Evolutionary conservation across 1,139 yeast genomes (phyloP).

Genomic region (Kurtzmaniella quercitrusa): DNA sequence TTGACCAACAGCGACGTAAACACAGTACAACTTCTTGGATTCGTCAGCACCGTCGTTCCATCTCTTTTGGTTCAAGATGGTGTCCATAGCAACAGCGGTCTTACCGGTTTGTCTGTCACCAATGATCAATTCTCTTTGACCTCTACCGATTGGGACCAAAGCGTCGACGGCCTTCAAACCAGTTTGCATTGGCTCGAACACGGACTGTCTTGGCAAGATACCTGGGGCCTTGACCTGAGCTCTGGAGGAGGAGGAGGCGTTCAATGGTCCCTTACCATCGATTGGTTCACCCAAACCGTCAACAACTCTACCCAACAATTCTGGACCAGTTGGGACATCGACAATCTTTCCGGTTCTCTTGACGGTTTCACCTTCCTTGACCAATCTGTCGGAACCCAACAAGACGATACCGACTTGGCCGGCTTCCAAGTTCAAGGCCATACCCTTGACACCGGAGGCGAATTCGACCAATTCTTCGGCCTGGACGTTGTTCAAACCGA

Average conservation of each 20-base stretch:
- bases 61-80: conserved; percentile 98
- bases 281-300: conserved; percentile 99
- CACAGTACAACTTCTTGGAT: conserved; percentile 98
- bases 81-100: conserved; percentile 98
- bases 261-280: conserved; percentile 99
- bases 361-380: conserved; percentile 99
- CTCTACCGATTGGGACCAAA: conserved; percentile 99
- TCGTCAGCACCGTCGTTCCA: conserved; percentile 95
- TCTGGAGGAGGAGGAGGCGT: conserved; percentile 79
- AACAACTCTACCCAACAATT: conserved; percentile 97
- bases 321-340: conserved; percentile 99
- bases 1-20: conserved; percentile 99
- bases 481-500: conserved; percentile 99
- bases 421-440: conserved; percentile 99
- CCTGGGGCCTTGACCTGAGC: conserved; percentile 99
- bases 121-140: conserved; percentile 99
- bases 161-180: conserved; percentile 99
- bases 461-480: conserved; percentile 99
- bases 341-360: conserved; percentile 99
- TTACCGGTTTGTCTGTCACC: conserved; percentile 99
- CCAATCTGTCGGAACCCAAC: conserved; percentile 98
- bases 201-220: conserved; percentile 98
- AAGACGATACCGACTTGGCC: conserved; percentile 99
- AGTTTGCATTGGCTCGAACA: conserved; percentile 98
- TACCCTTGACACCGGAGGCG: conserved; percentile 99